Percentiles rank a stretch among this genome's conserved stretches.
These are phyloP conservation scores for Anisodus tanguticus DNA, from an alignment of 257 asterid species.

Conservation along the genomic window DNA sequence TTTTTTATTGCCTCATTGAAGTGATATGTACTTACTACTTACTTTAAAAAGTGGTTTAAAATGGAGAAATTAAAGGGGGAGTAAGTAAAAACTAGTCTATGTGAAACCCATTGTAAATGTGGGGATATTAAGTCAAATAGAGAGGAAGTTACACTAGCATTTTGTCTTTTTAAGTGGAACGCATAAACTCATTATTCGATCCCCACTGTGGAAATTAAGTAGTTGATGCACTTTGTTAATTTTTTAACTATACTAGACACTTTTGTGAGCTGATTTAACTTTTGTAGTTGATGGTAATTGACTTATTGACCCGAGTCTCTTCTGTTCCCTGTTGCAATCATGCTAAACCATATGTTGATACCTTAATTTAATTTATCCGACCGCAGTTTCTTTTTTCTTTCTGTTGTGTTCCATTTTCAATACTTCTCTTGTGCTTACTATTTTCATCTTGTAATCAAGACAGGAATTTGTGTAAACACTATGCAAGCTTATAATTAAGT, in stretches of 20 bases:
- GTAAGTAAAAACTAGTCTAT: background rate
- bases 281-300: slow-evolving; percentile 39
- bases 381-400: too few relatives aligned
- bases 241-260: background rate
- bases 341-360: too few relatives aligned
- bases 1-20: background rate
- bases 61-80: background rate
- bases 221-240: background rate
- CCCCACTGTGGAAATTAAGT: background rate
- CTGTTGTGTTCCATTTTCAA: too few relatives aligned
- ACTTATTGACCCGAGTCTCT: slow-evolving; percentile 4
- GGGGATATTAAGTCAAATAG: slow-evolving; percentile 32
- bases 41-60: slow-evolving; percentile 16
- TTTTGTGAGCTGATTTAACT: background rate
- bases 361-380: too few relatives aligned
- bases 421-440: too few relatives aligned
- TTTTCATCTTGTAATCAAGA: too few relatives aligned
- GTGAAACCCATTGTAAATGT: background rate
- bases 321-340: background rate
- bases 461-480: too few relatives aligned
- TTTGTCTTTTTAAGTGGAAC: slow-evolving; percentile 38
- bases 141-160: slow-evolving; percentile 18
- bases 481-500: too few relatives aligned
- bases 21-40: background rate
- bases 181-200: slow-evolving; percentile 28